A percentile compares a stretch with the other conserved stretches of the same genome.
These are phyloP conservation scores for Hamamelis virginiana DNA, from an alignment of 164 flowering plant genomes.

Conservation along the genomic window DNA sequence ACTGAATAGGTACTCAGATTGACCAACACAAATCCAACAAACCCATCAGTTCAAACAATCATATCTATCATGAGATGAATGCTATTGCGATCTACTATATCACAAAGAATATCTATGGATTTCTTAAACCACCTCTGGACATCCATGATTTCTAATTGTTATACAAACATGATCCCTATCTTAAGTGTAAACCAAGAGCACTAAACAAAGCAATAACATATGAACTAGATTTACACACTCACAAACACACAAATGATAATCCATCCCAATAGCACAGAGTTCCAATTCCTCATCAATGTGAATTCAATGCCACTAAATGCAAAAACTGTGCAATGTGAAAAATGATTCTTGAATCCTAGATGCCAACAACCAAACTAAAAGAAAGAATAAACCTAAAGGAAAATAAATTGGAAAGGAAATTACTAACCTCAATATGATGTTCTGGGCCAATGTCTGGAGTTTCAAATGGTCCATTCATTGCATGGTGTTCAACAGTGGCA, in stretches of 20 bases:
- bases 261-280: background rate
- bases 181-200: background rate
- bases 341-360: background rate
- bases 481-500: slow-evolving; percentile 13
- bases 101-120: background rate
- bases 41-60: background rate
- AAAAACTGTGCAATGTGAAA: background rate
- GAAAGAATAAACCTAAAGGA: background rate
- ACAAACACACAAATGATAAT: background rate
- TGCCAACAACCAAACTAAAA: background rate
- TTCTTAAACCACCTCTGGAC: background rate
- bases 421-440: slow-evolving; percentile 27
- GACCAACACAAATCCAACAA: background rate
- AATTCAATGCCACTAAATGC: background rate
- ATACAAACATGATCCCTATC: background rate
- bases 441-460: slow-evolving; percentile 8
- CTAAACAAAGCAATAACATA: background rate
- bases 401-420: background rate
- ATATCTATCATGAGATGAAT: background rate
- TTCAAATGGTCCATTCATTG: slow-evolving; percentile 15
- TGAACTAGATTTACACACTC: background rate
- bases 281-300: background rate
- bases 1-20: background rate
- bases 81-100: background rate
- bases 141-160: background rate